A percentile compares a stretch with the other conserved stretches of the same genome.
These are phyloP conservation scores for Ceratobasidium sp. DNA, from an alignment of 1,284 basidiomycete genomes.

Conservation along the genomic window DNA sequence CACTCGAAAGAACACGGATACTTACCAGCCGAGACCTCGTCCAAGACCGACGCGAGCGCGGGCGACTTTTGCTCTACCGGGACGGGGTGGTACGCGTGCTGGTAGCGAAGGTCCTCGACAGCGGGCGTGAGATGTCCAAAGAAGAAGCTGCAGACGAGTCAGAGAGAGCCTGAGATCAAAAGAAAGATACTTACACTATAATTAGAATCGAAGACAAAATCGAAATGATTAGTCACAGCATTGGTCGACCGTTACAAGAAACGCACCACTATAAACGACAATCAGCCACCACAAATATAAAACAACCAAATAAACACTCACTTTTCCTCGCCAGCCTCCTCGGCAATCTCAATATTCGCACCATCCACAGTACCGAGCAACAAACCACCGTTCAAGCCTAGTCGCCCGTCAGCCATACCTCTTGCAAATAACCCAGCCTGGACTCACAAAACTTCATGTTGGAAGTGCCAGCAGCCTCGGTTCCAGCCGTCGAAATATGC, in stretches of 20 bases:
- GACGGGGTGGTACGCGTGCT: constrained; percentile 83
- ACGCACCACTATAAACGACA: constrained; percentile 61
- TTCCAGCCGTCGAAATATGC: constrained; percentile 94
- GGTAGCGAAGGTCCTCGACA: constrained; percentile 84
- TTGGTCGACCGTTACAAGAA: constrained; percentile 55
- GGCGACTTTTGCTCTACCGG: constrained; percentile 85
- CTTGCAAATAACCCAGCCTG: constrained; percentile 39
- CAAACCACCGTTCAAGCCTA: constrained; percentile 79
- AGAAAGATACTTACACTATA: constrained; percentile 8
- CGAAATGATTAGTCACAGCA: too few relatives aligned
- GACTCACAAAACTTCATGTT: constrained; percentile 81
- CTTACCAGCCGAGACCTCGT: constrained; percentile 71
- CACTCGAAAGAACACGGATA: too few relatives aligned
- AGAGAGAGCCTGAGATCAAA: constrained; percentile 40
- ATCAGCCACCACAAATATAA: constrained; percentile 47
- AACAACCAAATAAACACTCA: constrained; percentile 44
- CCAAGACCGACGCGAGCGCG: constrained; percentile 76
- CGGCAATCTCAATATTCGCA: constrained; percentile 94
- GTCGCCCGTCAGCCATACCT: constrained; percentile 51
- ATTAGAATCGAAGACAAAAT: constrained; percentile 1
- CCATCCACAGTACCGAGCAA: constrained; percentile 67
- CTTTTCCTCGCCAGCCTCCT: constrained; percentile 81
- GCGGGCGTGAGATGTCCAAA: constrained; percentile 83
- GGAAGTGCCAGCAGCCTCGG: constrained; percentile 76
- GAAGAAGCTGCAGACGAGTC: constrained; percentile 67